These are phyloP conservation scores for Colletotrichum eleusines DNA, from an alignment of 2,329 filamentous ascomycete genomes.

Conservation along the genomic window DNA sequence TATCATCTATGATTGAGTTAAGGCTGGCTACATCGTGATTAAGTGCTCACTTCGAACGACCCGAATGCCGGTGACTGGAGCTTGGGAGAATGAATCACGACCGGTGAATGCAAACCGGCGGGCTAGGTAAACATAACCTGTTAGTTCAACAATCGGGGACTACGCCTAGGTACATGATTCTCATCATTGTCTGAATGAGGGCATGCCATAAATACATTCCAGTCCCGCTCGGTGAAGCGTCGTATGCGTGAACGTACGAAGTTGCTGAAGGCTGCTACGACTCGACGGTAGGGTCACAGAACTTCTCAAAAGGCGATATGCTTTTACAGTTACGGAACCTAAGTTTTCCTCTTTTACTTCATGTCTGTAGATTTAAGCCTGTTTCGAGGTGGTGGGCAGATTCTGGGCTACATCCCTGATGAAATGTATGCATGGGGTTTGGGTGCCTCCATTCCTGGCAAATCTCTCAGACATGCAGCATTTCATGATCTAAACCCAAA, in stretches of 20 bases:
- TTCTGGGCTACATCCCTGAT: background rate
- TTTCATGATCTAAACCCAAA: background rate
- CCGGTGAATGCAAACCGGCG: too few species aligned
- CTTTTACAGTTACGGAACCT: background rate
- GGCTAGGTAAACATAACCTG: background rate
- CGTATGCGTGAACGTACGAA: background rate
- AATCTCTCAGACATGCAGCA: background rate
- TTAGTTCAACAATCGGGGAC: background rate
- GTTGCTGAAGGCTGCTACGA: background rate
- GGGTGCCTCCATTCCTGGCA: background rate
- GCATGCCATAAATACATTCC: background rate
- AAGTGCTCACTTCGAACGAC: background rate
- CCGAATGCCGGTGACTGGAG: too few species aligned
- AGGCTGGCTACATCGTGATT: background rate
- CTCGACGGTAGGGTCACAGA: background rate
- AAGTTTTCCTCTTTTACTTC: background rate
- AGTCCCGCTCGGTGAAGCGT: background rate
- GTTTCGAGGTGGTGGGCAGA: background rate
- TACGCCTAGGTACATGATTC: background rate
- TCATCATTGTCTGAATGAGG: background rate
- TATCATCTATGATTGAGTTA: too few species aligned
- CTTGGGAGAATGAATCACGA: background rate
- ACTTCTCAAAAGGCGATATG: background rate
- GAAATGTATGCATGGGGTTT: background rate
- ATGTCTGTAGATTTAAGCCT: fast-evolving